A percentile compares a stretch with the other conserved stretches of the same genome.
Evolutionary conservation across 306 rosid species (phyloP).

Genomic region (Myrica gale): DNA sequence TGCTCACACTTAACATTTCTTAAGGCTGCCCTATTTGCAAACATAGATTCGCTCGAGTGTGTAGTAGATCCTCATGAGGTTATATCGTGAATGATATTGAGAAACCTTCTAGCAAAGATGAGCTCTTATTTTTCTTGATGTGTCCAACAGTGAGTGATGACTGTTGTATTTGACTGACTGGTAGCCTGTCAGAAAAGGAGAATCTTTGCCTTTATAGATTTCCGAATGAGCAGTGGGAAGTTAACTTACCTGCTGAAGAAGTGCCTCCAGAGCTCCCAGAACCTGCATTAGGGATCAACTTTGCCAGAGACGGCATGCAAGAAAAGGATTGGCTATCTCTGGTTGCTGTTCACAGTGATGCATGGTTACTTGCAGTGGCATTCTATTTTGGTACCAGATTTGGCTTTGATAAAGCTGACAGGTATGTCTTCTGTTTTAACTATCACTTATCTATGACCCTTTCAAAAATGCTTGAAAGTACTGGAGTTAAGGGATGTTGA

Average conservation of each 20-base stretch:
- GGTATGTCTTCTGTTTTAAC: conserved; percentile 27
- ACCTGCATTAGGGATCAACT: conserved; percentile 65
- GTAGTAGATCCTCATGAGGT: not conserved
- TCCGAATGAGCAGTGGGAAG: conserved; percentile 56
- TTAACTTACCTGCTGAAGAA: conserved; percentile 55
- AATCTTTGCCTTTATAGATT: conserved; percentile 58
- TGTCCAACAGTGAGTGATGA: not conserved
- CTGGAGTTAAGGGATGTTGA: not conserved
- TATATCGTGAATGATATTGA: not conserved
- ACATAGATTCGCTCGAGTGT: not conserved
- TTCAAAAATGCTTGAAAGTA: not conserved
- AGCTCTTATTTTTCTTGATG: not conserved
- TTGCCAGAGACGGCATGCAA: conserved; percentile 66
- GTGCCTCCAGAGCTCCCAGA: conserved; percentile 67
- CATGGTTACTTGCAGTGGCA: conserved; percentile 53
- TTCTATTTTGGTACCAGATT: conserved; percentile 55
- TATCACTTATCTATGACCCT: not conserved
- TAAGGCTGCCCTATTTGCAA: not conserved
- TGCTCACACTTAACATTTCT: not conserved
- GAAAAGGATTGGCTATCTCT: conserved; percentile 46
- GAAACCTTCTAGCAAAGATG: not conserved
- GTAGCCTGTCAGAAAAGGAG: conserved; percentile 43
- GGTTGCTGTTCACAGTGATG: conserved; percentile 50
- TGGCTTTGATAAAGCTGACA: conserved; percentile 48
- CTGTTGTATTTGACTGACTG: conserved; percentile 8